Evolutionary conservation across 768 basidiomycete genomes (phyloP).

Genomic region (Lepiota brunneoincarnata): DNA sequence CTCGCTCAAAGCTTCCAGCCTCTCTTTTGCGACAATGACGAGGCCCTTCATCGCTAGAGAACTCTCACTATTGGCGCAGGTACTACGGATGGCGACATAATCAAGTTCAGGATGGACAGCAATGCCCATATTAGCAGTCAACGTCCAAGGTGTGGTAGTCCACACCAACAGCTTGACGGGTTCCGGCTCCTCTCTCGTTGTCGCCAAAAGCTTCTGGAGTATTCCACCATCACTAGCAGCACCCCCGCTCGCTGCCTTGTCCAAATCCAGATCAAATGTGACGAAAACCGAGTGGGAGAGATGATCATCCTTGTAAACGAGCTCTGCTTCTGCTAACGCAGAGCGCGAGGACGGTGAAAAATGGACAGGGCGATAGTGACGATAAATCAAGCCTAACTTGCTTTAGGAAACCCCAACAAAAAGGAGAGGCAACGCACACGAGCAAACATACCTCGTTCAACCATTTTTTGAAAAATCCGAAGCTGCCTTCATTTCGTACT

Average conservation of each 20-base stretch:
- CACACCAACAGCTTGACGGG: slow-evolving; percentile 72
- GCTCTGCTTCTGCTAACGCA: slow-evolving; percentile 92
- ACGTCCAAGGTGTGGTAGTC: slow-evolving; percentile 98
- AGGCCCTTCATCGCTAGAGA: slow-evolving; percentile 15
- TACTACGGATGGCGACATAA: slow-evolving; percentile 52
- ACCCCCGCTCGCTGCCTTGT: slow-evolving; percentile 15
- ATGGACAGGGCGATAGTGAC: slow-evolving; percentile 86
- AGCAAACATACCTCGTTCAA: slow-evolving; percentile 60
- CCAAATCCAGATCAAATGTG: slow-evolving; percentile 59
- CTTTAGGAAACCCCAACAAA: neutral
- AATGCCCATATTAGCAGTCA: slow-evolving; percentile 96
- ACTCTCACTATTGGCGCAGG: slow-evolving; percentile 5
- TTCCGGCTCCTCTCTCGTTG: slow-evolving; percentile 18
- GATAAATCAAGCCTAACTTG: slow-evolving; percentile 85
- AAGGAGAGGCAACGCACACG: neutral
- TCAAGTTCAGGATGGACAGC: slow-evolving; percentile 73
- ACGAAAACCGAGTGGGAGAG: slow-evolving; percentile 88
- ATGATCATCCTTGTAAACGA: slow-evolving; percentile 88
- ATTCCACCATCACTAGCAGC: slow-evolving; percentile 15
- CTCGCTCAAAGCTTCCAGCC: slow-evolving; percentile 36
- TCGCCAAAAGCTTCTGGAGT: slow-evolving; percentile 32
- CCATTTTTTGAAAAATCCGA: slow-evolving; percentile 83
- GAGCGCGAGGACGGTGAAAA: slow-evolving; percentile 95
- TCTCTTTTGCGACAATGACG: slow-evolving; percentile 51
- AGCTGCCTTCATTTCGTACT: slow-evolving; percentile 89